phyloP scores from a whole-genome alignment of 2,329 filamentous ascomycete species.

The Apiospora arundinis region DNA sequence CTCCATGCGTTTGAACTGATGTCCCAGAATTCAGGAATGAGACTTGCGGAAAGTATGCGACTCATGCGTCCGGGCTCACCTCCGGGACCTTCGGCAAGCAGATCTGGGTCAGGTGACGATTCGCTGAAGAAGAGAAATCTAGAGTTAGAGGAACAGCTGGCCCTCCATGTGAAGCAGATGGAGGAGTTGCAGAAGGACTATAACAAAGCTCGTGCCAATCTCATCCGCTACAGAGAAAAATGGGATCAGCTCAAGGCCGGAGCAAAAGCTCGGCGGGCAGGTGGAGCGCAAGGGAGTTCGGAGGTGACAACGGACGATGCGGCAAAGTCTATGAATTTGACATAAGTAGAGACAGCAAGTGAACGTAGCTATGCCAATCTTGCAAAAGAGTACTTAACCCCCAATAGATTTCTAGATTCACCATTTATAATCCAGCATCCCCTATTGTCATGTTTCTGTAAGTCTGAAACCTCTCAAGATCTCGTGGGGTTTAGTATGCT shows the following conservation, averaged over 20 bases:
- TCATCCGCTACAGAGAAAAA: conserved; percentile 64
- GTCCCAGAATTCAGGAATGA: conserved; percentile 85
- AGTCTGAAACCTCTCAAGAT: too few species aligned
- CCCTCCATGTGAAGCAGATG: conserved; percentile 62
- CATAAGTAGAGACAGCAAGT: not conserved
- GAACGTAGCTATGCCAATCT: not conserved
- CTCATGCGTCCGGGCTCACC: conserved; percentile 65
- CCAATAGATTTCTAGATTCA: not conserved
- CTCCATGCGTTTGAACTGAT: conserved; percentile 94
- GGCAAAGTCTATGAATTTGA: conserved; percentile 22
- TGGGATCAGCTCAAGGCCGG: conserved; percentile 68
- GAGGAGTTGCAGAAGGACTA: conserved; percentile 70
- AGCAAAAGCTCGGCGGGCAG: conserved; percentile 58
- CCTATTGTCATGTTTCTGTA: not conserved
- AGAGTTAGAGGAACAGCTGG: conserved; percentile 73
- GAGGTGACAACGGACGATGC: conserved; percentile 23
- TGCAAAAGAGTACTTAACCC: not conserved
- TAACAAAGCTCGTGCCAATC: conserved; percentile 59
- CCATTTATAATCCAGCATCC: not conserved
- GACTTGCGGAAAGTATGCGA: conserved; percentile 83
- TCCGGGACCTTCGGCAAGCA: conserved; percentile 36
- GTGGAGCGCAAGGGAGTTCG: conserved; percentile 25
- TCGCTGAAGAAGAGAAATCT: conserved; percentile 56
- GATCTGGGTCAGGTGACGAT: conserved; percentile 49
- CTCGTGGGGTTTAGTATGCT: too few species aligned